Percentiles rank a stretch among this genome's conserved stretches.
Conservation (phyloP, 768 basidiomycete species). For the Boletellus sp. region DNA sequence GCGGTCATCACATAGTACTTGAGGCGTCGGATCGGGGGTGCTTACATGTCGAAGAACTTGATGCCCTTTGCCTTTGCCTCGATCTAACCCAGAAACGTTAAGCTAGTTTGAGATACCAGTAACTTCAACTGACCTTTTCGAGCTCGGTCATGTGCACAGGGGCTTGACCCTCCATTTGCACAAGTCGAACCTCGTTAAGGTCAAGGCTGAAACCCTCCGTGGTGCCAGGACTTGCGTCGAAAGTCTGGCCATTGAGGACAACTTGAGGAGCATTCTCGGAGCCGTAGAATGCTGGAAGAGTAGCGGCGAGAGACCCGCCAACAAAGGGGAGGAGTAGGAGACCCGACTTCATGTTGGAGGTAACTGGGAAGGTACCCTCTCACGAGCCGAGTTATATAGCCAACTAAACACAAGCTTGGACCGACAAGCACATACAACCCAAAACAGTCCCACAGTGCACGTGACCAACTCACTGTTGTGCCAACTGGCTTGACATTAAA, state of each 20-base stretch:
- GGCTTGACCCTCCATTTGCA: constrained; percentile 66
- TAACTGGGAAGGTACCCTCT: not conserved
- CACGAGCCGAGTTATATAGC: not conserved
- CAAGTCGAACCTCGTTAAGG: constrained; percentile 66
- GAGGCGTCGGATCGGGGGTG: constrained; percentile 1
- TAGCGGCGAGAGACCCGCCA: constrained; percentile 20
- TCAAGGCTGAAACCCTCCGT: constrained; percentile 62
- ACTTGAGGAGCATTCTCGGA: constrained; percentile 17
- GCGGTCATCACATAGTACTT: constrained; percentile 2
- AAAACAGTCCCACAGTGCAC: constrained; percentile 1
- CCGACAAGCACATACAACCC: constrained; percentile 10
- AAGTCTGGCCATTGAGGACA: constrained; percentile 25
- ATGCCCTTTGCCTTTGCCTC: constrained; percentile 70
- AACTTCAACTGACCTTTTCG: constrained; percentile 60
- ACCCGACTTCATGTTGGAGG: constrained; percentile 7
- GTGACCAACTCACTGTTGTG: no score
- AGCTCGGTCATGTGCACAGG: constrained; percentile 84
- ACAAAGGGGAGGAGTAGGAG: constrained; percentile 18
- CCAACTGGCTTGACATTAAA: not conserved
- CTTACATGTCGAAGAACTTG: constrained; percentile 86
- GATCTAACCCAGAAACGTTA: constrained; percentile 44
- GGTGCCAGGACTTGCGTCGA: constrained; percentile 17
- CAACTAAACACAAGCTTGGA: not conserved
- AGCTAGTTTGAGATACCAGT: not conserved
- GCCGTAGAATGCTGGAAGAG: constrained; percentile 7